These are phyloP conservation scores for Phaeoacremonium minimum DNA, from an alignment of 2,329 filamentous ascomycete genomes.

Conservation along the genomic window DNA sequence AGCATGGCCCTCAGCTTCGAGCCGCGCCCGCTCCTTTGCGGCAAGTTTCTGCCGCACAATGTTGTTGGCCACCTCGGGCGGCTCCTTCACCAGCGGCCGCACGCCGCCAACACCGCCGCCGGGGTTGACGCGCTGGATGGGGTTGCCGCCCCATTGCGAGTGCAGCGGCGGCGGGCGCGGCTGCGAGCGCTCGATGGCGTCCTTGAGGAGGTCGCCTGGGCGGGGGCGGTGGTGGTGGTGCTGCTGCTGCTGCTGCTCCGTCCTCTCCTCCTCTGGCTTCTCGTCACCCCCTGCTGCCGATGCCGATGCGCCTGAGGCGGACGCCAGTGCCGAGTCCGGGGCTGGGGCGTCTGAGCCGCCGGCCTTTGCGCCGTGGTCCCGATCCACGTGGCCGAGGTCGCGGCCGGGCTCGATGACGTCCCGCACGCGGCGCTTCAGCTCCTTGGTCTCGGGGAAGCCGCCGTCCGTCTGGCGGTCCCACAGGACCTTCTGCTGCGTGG, in stretches of 20 bases:
- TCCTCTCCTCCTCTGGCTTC: too few species aligned
- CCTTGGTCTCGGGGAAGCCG: conserved; percentile 92
- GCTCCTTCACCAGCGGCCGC: conserved; percentile 3
- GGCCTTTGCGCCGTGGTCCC: conserved; percentile 27
- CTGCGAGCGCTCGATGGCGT: too few species aligned
- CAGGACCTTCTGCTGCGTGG: conserved; percentile 49
- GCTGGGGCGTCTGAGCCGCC: not conserved
- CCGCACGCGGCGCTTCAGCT: conserved; percentile 78
- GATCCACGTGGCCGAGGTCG: conserved; percentile 78
- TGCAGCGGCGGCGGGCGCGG: not conserved
- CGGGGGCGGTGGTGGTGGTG: conserved; percentile 1
- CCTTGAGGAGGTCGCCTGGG: not conserved
- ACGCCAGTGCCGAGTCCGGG: not conserved
- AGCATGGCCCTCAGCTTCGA: conserved; percentile 5
- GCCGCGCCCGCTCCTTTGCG: conserved; percentile 4
- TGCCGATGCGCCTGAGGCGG: too few species aligned
- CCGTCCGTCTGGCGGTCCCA: conserved; percentile 88
- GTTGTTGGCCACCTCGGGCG: not conserved
- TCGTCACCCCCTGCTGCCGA: too few species aligned
- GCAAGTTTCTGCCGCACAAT: conserved; percentile 1
- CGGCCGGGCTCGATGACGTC: conserved; percentile 76
- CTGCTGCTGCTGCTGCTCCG: conserved; percentile 1
- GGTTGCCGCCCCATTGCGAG: not conserved
- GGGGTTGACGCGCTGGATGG: not conserved
- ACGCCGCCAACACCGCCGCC: not conserved